These are phyloP conservation scores for Salix udensis DNA, from an alignment of 345 rosid genomes.

Conservation along the genomic window DNA sequence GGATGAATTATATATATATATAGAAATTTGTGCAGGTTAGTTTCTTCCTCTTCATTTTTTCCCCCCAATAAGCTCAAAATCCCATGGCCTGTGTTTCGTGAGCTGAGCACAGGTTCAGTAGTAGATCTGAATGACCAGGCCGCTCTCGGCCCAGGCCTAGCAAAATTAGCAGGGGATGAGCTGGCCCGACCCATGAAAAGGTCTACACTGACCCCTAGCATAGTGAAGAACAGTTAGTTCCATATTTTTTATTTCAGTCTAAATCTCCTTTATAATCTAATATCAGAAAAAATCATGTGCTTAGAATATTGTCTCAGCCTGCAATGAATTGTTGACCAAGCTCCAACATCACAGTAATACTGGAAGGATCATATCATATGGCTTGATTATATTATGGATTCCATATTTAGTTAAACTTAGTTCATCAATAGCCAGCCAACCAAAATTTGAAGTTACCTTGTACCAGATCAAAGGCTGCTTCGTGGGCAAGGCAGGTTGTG, in stretches of 20 bases:
- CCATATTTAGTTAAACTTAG: not conserved
- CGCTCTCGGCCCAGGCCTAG: too few relatives aligned
- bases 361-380: not conserved
- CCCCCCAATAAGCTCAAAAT: too few relatives aligned
- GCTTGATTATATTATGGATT: not conserved
- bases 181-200: too few relatives aligned
- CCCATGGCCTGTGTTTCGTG: too few relatives aligned
- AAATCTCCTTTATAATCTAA: not conserved
- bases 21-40: too few relatives aligned
- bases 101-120: too few relatives aligned
- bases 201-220: not conserved
- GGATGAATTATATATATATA: too few relatives aligned
- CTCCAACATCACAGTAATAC: not conserved
- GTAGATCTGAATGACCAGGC: too few relatives aligned
- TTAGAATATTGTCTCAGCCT: not conserved
- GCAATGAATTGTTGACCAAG: not conserved
- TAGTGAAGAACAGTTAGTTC: not conserved
- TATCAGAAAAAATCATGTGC: not conserved
- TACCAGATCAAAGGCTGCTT: slow-evolving; percentile 85
- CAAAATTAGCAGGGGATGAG: too few relatives aligned
- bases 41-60: too few relatives aligned
- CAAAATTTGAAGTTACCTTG: slow-evolving; percentile 50
- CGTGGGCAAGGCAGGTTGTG: slow-evolving; percentile 62
- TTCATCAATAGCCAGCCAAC: not conserved
- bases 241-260: not conserved